Evolutionary conservation across 768 basidiomycete genomes (phyloP).

Genomic region (Lentinula sp.): DNA sequence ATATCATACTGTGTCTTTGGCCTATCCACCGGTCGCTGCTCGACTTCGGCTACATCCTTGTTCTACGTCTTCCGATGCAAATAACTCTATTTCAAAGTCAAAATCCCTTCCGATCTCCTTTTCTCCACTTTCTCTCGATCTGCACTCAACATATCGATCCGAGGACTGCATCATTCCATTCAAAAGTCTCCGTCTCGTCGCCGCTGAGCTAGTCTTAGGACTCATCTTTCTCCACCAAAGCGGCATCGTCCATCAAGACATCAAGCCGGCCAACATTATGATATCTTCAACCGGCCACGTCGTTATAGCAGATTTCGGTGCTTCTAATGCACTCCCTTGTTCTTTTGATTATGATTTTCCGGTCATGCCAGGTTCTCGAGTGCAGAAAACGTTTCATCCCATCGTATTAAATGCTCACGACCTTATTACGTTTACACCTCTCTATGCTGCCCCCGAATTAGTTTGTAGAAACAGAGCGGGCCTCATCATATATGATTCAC

Average conservation of each 20-base stretch:
- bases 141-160: neutral
- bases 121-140: neutral
- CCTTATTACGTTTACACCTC: slow-evolving; percentile 23
- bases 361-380: slow-evolving; percentile 3
- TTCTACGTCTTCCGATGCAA: slow-evolving; percentile 4
- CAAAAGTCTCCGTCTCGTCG: slow-evolving; percentile 20
- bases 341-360: slow-evolving; percentile 2
- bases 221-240: slow-evolving; percentile 42
- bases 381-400: neutral
- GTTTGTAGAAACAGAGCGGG: slow-evolving; percentile 18
- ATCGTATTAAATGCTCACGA: slow-evolving; percentile 19
- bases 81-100: slow-evolving; percentile 6
- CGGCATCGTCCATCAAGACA: slow-evolving; percentile 65
- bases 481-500: slow-evolving; percentile 22
- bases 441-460: slow-evolving; percentile 31
- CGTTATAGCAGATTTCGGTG: slow-evolving; percentile 62
- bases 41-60: slow-evolving; percentile 13
- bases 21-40: slow-evolving; percentile 21
- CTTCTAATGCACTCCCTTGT: slow-evolving; percentile 26
- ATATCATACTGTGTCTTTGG: slow-evolving; percentile 25
- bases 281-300: slow-evolving; percentile 40
- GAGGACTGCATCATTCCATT: neutral
- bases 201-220: slow-evolving; percentile 27
- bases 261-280: slow-evolving; percentile 64
- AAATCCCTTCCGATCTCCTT: neutral